Base-by-base conservation (phyloP, 2,329 filamentous ascomycete species). In the Graphium sp. region DNA sequence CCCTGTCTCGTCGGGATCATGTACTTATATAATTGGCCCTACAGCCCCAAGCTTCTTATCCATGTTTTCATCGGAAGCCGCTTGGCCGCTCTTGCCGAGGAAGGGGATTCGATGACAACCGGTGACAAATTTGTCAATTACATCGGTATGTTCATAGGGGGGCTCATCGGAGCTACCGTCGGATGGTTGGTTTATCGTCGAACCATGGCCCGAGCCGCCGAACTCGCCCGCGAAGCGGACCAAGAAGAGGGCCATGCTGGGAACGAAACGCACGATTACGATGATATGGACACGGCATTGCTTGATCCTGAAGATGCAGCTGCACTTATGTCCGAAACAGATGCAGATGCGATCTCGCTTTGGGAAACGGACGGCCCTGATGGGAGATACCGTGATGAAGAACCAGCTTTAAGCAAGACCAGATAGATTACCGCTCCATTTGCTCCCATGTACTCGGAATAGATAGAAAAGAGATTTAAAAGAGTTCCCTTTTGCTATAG, bases 21-120 rank as follows among this genome's bases (percentile, higher is more conserved):
- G 14, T 8, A 14, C 22, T n/a, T 18, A 24, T 17, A 26, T 34
- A 32, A 32, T 29, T 24, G 15, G 18, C 16, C n/a, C n/a, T 16
- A 29, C 29, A 70, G 64, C 10, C 89, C 89, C 6, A 98, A 95
- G 45, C 61, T 98, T 12, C 61, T 95, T 34, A 74, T 98, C 28
- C 82, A 92, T 46, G 72, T 92, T 41, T 98, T 94, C 54, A 83
- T 98, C 42, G 89, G 89, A 35, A 75, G 70, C 43, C 69, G 84
- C 31, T 60, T 98, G 11, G 83, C 82, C 24, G 61, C 75, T 29
- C 70, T 98, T 19, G 82, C 80, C n/a, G 80, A 92, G 41, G 67
- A 71, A 32, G 79, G 76, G 36, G 82, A 81, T 45, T 68, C 77
- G 39, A 94, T 95, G 87, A 74, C 79, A 34, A 53, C 66, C 4